These are phyloP conservation scores for Alternaria sp. DNA, from an alignment of 2,329 filamentous ascomycete genomes.

Conservation along the genomic window DNA sequence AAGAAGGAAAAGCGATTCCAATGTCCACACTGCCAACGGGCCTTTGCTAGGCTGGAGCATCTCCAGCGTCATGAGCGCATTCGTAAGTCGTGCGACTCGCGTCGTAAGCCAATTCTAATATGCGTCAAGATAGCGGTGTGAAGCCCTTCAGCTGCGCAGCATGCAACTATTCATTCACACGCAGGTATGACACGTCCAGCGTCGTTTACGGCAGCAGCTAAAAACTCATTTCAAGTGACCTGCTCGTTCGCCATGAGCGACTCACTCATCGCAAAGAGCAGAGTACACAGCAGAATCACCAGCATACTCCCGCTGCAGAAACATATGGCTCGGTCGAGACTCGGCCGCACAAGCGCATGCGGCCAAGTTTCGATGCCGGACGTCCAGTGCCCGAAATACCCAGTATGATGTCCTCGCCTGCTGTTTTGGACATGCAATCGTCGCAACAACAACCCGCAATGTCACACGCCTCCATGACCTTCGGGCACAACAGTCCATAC, in stretches of 20 bases:
- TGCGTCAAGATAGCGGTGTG: slow-evolving; percentile 45
- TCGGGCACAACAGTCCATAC: slow-evolving; percentile 35
- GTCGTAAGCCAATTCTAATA: slow-evolving; percentile 13
- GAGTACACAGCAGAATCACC: slow-evolving; percentile 15
- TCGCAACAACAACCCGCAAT: slow-evolving; percentile 21
- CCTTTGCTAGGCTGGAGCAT: slow-evolving; percentile 50
- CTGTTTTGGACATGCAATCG: slow-evolving; percentile 27
- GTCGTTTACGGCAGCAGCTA: neutral
- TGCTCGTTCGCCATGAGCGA: slow-evolving; percentile 51
- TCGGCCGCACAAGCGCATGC: slow-evolving; percentile 33
- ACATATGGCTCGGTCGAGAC: slow-evolving; percentile 20
- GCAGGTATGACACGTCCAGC: slow-evolving; percentile 41
- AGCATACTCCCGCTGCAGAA: slow-evolving; percentile 10
- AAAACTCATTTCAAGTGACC: slow-evolving; percentile 34
- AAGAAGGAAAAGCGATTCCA: slow-evolving; percentile 47
- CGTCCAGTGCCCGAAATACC: slow-evolving; percentile 36
- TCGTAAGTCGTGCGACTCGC: slow-evolving; percentile 28
- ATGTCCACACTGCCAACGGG: slow-evolving; percentile 40
- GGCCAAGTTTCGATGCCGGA: slow-evolving; percentile 32
- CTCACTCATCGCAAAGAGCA: slow-evolving; percentile 46
- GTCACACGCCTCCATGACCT: slow-evolving; percentile 19
- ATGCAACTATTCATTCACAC: slow-evolving; percentile 52
- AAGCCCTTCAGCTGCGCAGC: slow-evolving; percentile 50
- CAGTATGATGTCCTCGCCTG: slow-evolving; percentile 32
- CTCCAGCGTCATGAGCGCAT: slow-evolving; percentile 51